phyloP scores from a whole-genome alignment of 1,284 basidiomycete genomes.

The Uromyces viciae-fabae region DNA sequence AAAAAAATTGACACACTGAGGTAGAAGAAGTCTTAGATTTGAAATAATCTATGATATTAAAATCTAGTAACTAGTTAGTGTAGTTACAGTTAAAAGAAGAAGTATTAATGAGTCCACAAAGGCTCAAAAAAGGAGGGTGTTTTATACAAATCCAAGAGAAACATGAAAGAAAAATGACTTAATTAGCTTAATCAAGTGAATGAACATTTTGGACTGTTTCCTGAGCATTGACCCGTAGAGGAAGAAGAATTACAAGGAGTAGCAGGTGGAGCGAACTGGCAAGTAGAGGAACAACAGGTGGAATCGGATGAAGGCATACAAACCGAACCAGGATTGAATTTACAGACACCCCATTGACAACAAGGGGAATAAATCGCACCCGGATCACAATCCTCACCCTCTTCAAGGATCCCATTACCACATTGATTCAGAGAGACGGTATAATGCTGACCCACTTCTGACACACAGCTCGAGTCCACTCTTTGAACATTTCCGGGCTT shows the following conservation, averaged over 20 bases:
- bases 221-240: conserved; percentile 70
- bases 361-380: conserved; percentile 67
- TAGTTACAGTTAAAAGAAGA: too few species aligned
- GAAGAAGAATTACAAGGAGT: conserved; percentile 70
- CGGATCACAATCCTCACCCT: conserved; percentile 81
- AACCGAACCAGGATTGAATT: conserved; percentile 68
- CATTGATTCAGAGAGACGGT: conserved; percentile 67
- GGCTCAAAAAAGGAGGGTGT: too few species aligned
- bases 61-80: too few species aligned
- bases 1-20: too few species aligned
- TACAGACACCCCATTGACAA: conserved; percentile 74
- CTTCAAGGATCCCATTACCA: conserved; percentile 71
- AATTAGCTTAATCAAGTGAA: not conserved
- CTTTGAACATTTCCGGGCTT: conserved; percentile 49
- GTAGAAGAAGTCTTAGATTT: too few species aligned
- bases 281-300: conserved; percentile 70
- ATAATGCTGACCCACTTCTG: conserved; percentile 1
- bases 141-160: too few species aligned
- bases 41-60: too few species aligned
- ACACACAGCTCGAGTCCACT: conserved; percentile 54
- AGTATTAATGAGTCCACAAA: too few species aligned
- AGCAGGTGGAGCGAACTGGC: conserved; percentile 65
- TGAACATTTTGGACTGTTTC: conserved; percentile 70
- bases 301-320: conserved; percentile 74
- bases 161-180: not conserved